Evolutionary conservation across 495 filamentous ascomycete genomes (phyloP), one percentile per base, ranked within the genome.

Genomic region (Glarea lozoyensis): DNA sequence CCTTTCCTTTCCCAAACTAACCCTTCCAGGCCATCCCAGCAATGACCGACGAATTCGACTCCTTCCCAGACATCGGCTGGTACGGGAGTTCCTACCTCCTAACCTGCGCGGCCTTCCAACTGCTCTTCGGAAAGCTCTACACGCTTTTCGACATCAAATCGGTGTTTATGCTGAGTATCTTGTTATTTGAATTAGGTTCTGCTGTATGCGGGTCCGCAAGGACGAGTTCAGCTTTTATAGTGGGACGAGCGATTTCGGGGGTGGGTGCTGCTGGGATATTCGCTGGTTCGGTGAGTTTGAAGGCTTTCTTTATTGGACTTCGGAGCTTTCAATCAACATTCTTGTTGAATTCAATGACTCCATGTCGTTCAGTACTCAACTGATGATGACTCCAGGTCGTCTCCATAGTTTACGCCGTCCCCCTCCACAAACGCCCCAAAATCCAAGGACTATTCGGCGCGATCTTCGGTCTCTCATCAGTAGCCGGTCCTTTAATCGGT

Each of bases 401-500:
- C 38, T 58, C 71, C 45, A 59, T 75, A 16, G 65, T 59, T 19
- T 62, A 69, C 43, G 38, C 58, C 3, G 63, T 65, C 3, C 57
- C 59, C 0, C 61, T 69, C n/a, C 54, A 59, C 21, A 66, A 64
- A 30, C 60, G 70, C n/a, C 67, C 72, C 0, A 45, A 64, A 5
- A 69, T 66, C 36, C 65, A 61, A 19, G 66, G 72, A 13, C 37
- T 68, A 19, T 48, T 71, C 12, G 68, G 68, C 2, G 59, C 57
- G 5, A 43, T 61, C 38, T 61, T 60, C 42, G 38, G 41, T 22
- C 23, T 52, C 11, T 36, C 49, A 1, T 42, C 50, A 20, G 60
- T 69, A 1, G 18, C 55, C 25, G 84, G 84, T 4, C 81, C 83
- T n/a, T 61, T 87, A 30, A 57, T 73, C 35, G 72, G 73, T 15